These are phyloP conservation scores for Melocanna baccifera DNA, from an alignment of 176 grass and related monocot genomes.

Conservation along the genomic window DNA sequence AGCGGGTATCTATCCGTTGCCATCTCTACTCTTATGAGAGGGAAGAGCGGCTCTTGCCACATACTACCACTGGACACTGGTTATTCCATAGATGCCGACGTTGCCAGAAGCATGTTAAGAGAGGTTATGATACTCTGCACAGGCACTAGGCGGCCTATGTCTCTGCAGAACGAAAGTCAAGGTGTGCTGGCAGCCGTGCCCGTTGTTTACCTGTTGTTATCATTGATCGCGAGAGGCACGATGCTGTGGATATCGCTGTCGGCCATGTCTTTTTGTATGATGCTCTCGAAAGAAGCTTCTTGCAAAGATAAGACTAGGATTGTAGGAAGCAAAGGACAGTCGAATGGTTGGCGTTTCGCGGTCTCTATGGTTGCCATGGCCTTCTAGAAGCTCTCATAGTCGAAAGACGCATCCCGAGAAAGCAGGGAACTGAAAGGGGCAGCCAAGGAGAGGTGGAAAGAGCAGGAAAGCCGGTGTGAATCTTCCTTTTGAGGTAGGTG, in stretches of 20 bases:
- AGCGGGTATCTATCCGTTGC: no score
- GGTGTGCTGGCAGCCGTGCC: neutral
- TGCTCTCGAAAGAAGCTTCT: neutral
- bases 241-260: neutral
- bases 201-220: neutral
- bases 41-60: neutral
- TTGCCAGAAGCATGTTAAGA: neutral
- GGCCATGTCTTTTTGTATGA: neutral
- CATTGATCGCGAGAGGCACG: neutral
- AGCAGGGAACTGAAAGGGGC: neutral
- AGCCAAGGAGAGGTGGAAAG: neutral
- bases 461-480: constrained; percentile 14
- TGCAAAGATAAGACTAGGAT: neutral
- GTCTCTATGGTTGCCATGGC: neutral
- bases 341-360: neutral
- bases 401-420: constrained; percentile 12
- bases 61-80: neutral
- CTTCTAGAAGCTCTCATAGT: constrained; percentile 24
- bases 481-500: neutral
- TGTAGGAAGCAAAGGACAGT: neutral
- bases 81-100: neutral
- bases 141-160: no score
- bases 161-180: neutral
- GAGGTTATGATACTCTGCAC: neutral
- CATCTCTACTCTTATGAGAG: neutral